phyloP scores from a whole-genome alignment of 2,329 filamentous ascomycete species.

The Cephalotrichum gorgonifer region DNA sequence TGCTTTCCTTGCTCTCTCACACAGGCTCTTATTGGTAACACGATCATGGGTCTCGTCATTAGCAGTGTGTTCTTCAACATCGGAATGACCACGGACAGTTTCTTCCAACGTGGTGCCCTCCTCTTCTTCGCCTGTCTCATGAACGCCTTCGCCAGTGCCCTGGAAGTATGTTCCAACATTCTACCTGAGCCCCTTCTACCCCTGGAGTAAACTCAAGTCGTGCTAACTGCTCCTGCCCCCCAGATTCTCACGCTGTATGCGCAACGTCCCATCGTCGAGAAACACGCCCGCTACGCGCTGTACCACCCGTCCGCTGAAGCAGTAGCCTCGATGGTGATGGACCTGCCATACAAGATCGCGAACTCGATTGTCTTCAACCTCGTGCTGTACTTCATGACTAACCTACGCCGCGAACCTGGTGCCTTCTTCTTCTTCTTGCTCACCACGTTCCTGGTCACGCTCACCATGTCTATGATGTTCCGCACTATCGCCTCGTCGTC shows the following conservation, averaged over 20 bases:
- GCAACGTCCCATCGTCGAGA: constrained; percentile 86
- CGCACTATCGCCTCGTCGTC: constrained; percentile 69
- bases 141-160: constrained; percentile 71
- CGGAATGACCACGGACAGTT: constrained; percentile 51
- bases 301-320: constrained; percentile 87
- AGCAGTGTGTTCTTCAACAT: constrained; percentile 75
- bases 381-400: constrained; percentile 78
- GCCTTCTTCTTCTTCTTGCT: constrained; percentile 81
- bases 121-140: constrained; percentile 83
- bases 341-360: constrained; percentile 73
- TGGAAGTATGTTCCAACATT: constrained; percentile 42
- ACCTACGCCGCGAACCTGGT: constrained; percentile 62
- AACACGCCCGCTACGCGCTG: constrained; percentile 75
- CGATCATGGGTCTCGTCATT: constrained; percentile 67
- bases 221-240: constrained; percentile 19
- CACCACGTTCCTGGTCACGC: constrained; percentile 60
- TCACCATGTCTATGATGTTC: constrained; percentile 83
- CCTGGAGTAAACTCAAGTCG: neutral
- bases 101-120: constrained; percentile 69
- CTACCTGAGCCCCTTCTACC: too few species aligned
- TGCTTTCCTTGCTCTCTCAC: too few species aligned
- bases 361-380: constrained; percentile 71
- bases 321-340: constrained; percentile 75
- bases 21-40: constrained; percentile 57
- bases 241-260: constrained; percentile 71